Evolutionary conservation across 176 grass and related monocot genomes (phyloP).

Genomic region (Zea mays): DNA sequence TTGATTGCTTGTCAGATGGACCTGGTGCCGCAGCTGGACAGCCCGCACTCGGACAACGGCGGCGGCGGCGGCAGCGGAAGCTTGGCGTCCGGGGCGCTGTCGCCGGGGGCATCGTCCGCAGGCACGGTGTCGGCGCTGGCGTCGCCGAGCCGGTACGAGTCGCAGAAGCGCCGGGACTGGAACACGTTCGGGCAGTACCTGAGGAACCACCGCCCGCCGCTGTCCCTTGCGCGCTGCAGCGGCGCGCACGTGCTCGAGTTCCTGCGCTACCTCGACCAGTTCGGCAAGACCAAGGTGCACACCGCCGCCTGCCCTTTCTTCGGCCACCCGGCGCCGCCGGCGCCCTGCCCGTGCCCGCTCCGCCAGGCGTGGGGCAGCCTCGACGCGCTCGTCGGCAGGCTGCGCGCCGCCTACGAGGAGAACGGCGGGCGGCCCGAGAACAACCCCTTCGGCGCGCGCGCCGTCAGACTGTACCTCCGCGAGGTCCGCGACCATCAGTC

Average conservation of each 20-base stretch:
- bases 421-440: slow-evolving; percentile 82
- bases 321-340: slow-evolving; percentile 75
- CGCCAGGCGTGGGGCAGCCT: slow-evolving; percentile 95
- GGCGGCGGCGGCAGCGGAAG: slow-evolving; percentile 21
- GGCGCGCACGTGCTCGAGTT: slow-evolving; percentile 92
- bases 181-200: slow-evolving; percentile 98
- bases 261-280: slow-evolving; percentile 95
- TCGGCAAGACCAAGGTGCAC: slow-evolving; percentile 97
- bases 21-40: slow-evolving; percentile 63
- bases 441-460: slow-evolving; percentile 85
- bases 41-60: slow-evolving; percentile 62
- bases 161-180: slow-evolving; percentile 55
- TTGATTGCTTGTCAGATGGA: slow-evolving; percentile 56
- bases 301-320: slow-evolving; percentile 75
- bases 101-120: neutral
- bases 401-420: slow-evolving; percentile 90
- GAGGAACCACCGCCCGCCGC: slow-evolving; percentile 82
- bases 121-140: slow-evolving; percentile 25
- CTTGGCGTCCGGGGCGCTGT: neutral
- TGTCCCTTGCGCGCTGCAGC: slow-evolving; percentile 79
- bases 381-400: slow-evolving; percentile 81
- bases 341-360: slow-evolving; percentile 87
- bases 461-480: slow-evolving; percentile 90
- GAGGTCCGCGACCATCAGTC: slow-evolving; percentile 94
- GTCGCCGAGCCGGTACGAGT: slow-evolving; percentile 46